Conservation (phyloP, 2,329 filamentous ascomycete species). For the Graphium sp. region DNA sequence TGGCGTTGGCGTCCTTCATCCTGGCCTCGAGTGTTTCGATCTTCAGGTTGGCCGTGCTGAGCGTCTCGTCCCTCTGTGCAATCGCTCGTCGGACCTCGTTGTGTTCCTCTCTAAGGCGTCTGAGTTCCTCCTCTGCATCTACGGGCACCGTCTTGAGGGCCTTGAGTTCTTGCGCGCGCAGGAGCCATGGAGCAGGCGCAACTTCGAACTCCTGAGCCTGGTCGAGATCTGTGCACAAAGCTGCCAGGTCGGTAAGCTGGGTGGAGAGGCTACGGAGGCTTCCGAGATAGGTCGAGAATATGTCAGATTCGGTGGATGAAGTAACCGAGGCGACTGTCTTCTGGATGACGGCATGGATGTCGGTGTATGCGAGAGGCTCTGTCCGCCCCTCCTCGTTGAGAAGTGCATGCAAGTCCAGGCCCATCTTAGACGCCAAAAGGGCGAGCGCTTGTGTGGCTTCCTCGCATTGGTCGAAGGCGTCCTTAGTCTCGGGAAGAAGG, state of each 20-base stretch:
- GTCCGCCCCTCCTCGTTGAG: conserved; percentile 51
- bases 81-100: conserved; percentile 58
- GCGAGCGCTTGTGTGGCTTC: conserved; percentile 46
- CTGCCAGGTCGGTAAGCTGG: conserved; percentile 53
- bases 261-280: conserved; percentile 48
- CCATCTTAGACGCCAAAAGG: conserved; percentile 48
- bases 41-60: conserved; percentile 78
- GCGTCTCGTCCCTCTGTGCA: conserved; percentile 59
- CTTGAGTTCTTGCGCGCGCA: conserved; percentile 66
- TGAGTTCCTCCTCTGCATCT: conserved; percentile 73
- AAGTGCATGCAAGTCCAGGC: conserved; percentile 50
- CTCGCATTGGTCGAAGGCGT: conserved; percentile 56
- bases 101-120: conserved; percentile 63
- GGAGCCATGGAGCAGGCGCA: conserved; percentile 62
- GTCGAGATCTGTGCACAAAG: conserved; percentile 51
- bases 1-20: conserved; percentile 69
- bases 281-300: conserved; percentile 50
- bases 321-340: conserved; percentile 34
- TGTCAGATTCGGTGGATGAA: conserved; percentile 43
- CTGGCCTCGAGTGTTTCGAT: conserved; percentile 83
- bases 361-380: conserved; percentile 48
- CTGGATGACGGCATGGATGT: conserved; percentile 48
- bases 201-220: conserved; percentile 68
- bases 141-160: conserved; percentile 65
- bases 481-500: conserved; percentile 47